A percentile compares a stretch with the other conserved stretches of the same genome.
Conservation (phyloP, 176 grass and related monocot genomes). For the Poa pratensis region DNA sequence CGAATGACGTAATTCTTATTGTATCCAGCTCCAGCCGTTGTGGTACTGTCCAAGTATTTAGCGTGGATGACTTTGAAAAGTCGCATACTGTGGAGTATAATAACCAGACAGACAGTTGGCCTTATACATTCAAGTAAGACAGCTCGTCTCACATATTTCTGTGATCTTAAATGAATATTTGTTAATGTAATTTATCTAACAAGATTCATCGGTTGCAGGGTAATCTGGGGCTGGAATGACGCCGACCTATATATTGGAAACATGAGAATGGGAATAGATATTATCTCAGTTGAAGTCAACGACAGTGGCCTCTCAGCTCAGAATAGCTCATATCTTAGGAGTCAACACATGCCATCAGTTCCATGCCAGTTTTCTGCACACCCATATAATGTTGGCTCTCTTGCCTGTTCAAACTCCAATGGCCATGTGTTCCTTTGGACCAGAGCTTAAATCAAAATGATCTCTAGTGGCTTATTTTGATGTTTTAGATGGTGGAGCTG, state of each 20-base stretch:
- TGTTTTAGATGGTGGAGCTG: neutral
- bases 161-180: neutral
- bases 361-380: constrained; percentile 48
- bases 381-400: constrained; percentile 49
- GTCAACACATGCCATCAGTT: constrained; percentile 50
- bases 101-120: constrained; percentile 50
- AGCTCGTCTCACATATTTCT: neutral
- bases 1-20: constrained; percentile 17
- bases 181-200: neutral
- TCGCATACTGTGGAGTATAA: constrained; percentile 30
- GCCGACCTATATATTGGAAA: constrained; percentile 53
- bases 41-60: constrained; percentile 53
- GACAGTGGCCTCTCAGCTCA: constrained; percentile 14
- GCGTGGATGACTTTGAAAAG: constrained; percentile 42
- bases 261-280: constrained; percentile 51
- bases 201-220: constrained; percentile 43
- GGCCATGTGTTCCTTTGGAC: constrained; percentile 67
- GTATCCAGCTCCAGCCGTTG: constrained; percentile 48
- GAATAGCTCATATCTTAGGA: constrained; percentile 26
- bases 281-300: constrained; percentile 47
- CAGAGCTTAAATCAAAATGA: constrained; percentile 22
- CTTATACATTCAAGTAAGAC: constrained; percentile 57
- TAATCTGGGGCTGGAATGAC: constrained; percentile 75
- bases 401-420: constrained; percentile 43
- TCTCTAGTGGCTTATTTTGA: neutral